phyloP scores from a whole-genome alignment of 805 yeast species.

The Monosporozyma siamensis region DNA sequence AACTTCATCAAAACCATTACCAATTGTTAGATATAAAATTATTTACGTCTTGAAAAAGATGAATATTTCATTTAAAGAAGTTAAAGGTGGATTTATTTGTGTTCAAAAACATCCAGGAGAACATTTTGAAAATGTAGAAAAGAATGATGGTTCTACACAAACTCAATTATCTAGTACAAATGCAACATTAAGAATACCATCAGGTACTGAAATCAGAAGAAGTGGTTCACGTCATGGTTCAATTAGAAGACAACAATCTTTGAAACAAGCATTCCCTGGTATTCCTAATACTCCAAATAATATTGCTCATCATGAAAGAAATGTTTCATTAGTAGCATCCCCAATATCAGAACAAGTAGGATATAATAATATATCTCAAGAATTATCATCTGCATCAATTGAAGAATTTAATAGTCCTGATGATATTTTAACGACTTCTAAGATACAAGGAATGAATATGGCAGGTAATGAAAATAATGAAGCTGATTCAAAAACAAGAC shows the following conservation, averaged over 20 bases:
- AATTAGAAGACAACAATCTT: constrained; percentile 31
- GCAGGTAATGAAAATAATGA: constrained; percentile 38
- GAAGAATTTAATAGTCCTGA: constrained; percentile 28
- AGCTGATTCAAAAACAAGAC: constrained; percentile 10
- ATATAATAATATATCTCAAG: constrained; percentile 14
- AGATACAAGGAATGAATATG: constrained; percentile 51
- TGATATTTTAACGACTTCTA: constrained; percentile 38
- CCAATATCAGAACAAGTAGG: constrained; percentile 16
- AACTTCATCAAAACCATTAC: constrained; percentile 85
- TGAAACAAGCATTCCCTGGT: constrained; percentile 27
- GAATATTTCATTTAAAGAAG: constrained; percentile 78
- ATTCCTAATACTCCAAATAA: constrained; percentile 52
- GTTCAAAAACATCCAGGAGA: constrained; percentile 41
- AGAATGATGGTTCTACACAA: constrained; percentile 28
- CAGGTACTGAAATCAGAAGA: constrained; percentile 5
- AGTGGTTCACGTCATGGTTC: constrained; percentile 27
- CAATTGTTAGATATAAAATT: constrained; percentile 77
- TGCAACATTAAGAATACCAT: constrained; percentile 1
- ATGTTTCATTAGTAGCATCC: constrained; percentile 18
- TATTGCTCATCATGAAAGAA: constrained; percentile 25
- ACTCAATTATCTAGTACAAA: not conserved
- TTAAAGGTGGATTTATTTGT: constrained; percentile 89
- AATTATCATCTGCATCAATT: constrained; percentile 28
- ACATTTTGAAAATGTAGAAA: not conserved
- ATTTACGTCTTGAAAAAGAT: constrained; percentile 65